phyloP scores from a whole-genome alignment of 345 rosid genomes.

The Lumnitzera racemosa region DNA sequence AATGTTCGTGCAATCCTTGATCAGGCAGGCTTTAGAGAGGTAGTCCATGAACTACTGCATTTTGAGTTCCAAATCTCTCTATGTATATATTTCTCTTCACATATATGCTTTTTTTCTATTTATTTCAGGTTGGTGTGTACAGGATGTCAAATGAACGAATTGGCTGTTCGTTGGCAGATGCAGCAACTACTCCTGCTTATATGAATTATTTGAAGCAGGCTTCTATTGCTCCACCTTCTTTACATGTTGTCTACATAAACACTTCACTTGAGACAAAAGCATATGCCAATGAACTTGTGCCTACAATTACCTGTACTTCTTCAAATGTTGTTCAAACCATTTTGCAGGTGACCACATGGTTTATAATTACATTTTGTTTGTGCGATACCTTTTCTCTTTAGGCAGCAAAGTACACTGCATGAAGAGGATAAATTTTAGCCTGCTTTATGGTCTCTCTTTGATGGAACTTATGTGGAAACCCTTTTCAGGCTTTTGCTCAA shows the following conservation, averaged over 20 bases:
- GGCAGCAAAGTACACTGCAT: too few relatives aligned
- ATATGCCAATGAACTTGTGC: constrained; percentile 89
- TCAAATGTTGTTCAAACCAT: constrained; percentile 92
- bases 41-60: constrained; percentile 12
- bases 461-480: not conserved
- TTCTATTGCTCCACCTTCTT: constrained; percentile 52
- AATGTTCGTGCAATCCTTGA: constrained; percentile 94
- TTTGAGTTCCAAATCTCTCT: not conserved
- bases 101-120: not conserved
- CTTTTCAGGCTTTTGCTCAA: constrained; percentile 72
- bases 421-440: too few relatives aligned
- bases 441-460: too few relatives aligned
- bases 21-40: constrained; percentile 85
- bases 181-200: constrained; percentile 82
- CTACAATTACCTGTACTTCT: constrained; percentile 95
- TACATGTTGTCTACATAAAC: constrained; percentile 90
- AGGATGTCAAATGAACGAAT: constrained; percentile 88
- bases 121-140: constrained; percentile 76
- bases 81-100: not conserved
- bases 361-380: too few relatives aligned
- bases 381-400: too few relatives aligned
- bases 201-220: constrained; percentile 71
- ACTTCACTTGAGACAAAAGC: constrained; percentile 97
- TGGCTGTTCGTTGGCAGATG: constrained; percentile 97
- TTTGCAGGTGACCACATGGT: constrained; percentile 49